Percentiles rank a stretch among this genome's conserved stretches.
phyloP scores from a whole-genome alignment of 495 filamentous ascomycete species.

The Annulohypoxylon bovei region DNA sequence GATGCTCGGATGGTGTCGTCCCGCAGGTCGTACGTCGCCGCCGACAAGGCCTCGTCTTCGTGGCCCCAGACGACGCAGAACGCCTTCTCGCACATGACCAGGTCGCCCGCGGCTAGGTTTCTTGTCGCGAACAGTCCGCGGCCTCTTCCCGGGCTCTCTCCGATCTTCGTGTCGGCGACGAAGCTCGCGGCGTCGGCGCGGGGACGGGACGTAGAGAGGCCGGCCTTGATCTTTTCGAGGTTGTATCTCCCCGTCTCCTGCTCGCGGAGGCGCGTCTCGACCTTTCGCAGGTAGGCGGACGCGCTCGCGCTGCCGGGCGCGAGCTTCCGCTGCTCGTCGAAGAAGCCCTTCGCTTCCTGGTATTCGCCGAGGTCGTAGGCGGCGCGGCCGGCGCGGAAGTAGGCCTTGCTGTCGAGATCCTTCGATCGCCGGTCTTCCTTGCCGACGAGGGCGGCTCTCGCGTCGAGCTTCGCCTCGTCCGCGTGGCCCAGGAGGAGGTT shows the following conservation, averaged over 20 bases:
- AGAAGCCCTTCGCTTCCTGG: slow-evolving; percentile 33
- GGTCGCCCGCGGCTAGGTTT: slow-evolving; percentile 58
- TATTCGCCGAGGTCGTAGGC: slow-evolving; percentile 54
- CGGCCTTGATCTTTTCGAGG: slow-evolving; percentile 48
- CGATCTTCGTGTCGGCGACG: slow-evolving; percentile 32
- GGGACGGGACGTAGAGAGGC: slow-evolving; percentile 39
- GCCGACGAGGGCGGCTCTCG: slow-evolving; percentile 43
- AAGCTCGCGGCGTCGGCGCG: slow-evolving; percentile 48
- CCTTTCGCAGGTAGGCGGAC: slow-evolving; percentile 37
- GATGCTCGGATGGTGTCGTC: slow-evolving; percentile 44
- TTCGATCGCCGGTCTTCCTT: slow-evolving; percentile 38
- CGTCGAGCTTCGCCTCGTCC: slow-evolving; percentile 49
- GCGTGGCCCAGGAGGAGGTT: slow-evolving; percentile 46
- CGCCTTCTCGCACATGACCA: slow-evolving; percentile 64
- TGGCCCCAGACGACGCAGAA: slow-evolving; percentile 49
- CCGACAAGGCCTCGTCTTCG: slow-evolving; percentile 28
- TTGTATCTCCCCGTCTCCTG: slow-evolving; percentile 52
- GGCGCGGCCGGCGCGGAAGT: slow-evolving; percentile 55
- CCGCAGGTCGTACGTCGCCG: slow-evolving; percentile 43
- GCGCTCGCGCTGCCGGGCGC: slow-evolving; percentile 44
- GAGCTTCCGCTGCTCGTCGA: slow-evolving; percentile 43
- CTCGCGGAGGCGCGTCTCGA: slow-evolving; percentile 41
- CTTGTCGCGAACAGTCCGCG: slow-evolving; percentile 59
- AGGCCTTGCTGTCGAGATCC: slow-evolving; percentile 52
- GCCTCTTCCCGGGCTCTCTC: slow-evolving; percentile 31